Evolutionary conservation across 2,329 filamentous ascomycete species (phyloP), one percentile per base, ranked within the genome.

Genomic region (Colletotrichum sp.): DNA sequence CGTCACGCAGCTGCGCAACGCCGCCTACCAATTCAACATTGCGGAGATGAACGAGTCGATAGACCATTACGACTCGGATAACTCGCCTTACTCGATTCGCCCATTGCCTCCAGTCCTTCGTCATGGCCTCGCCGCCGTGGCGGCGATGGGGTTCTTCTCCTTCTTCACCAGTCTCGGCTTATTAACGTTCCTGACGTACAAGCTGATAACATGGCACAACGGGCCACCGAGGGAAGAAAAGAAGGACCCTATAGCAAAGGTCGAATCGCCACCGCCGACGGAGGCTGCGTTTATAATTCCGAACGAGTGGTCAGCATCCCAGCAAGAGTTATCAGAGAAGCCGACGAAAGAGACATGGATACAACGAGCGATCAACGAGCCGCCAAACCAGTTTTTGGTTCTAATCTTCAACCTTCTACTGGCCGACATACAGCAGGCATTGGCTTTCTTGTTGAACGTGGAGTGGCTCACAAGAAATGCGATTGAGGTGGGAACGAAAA

Each of bases 321-420:
- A 73, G 57, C 78, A 72, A 36, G 77, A 78, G n/a, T 3, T 52
- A 16, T 76, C 75, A 16, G 67, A 55, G 30, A 59, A 59, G 13
- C 44, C 63, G 52, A 60, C 39, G 44, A 49, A 52, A 65, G 66
- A 72, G 18, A 28, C 36, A 2, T 73, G 82, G 39, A 75, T 77
- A 34, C 62, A 76, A n/a, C 79, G 80, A 15, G 67, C 81, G 30
- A 78, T 80, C 67, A 82, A 81, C 52, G 83, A 85, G 24, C 84
- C 86, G 8, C 88, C 88, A 0, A 94, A 94, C 78, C 93, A 95
- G 82, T 93, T 94, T 80, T 88, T 94, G 32, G 86, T 95, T 0
- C 87, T 95, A 6, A 93, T 95, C 74, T 90, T 93, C 81, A 95
- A 95, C 81, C 88, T 95, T 0, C 85, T 95, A 7, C 84, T 93